phyloP scores from a whole-genome alignment of 1,139 yeast genomes.

The Hansenula lynferdii region DNA sequence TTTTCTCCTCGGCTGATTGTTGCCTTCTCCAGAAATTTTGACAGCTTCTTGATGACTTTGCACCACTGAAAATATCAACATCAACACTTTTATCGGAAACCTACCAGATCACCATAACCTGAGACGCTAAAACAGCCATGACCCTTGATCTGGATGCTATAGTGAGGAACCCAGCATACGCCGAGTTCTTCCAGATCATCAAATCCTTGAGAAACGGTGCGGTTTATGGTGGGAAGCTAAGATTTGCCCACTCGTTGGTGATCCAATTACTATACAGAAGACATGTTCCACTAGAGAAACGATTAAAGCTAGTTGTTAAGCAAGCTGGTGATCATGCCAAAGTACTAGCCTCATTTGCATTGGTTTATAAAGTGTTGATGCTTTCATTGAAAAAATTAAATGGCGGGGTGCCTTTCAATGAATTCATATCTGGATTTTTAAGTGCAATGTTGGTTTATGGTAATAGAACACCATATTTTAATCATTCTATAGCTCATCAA shows the following conservation, averaged over 20 bases:
- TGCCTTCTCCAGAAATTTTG: neutral
- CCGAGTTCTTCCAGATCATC: conserved; percentile 15
- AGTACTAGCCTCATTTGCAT: conserved; percentile 63
- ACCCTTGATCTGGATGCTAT: conserved; percentile 4
- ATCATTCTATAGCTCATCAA: conserved; percentile 51
- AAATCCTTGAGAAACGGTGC: conserved; percentile 35
- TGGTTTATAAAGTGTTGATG: conserved; percentile 46
- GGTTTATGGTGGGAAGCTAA: conserved; percentile 68
- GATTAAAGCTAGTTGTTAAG: conserved; percentile 44
- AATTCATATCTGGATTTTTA: conserved; percentile 58
- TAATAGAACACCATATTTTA: conserved; percentile 16
- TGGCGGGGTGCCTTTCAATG: conserved; percentile 21
- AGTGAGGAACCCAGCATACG: conserved; percentile 16
- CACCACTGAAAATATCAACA: too few relatives aligned
- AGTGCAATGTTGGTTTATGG: conserved; percentile 43
- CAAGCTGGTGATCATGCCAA: conserved; percentile 66
- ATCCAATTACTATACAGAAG: conserved; percentile 53
- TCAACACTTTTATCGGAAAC: too few relatives aligned
- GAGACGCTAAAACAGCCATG: too few relatives aligned
- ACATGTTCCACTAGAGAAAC: conserved; percentile 38
- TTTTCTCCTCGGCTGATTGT: too few relatives aligned
- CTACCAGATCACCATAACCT: too few relatives aligned
- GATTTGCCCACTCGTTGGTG: conserved; percentile 72
- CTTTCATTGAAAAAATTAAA: conserved; percentile 18
- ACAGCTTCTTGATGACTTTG: too few relatives aligned